Evolutionary conservation across 768 basidiomycete species (phyloP), one percentile per base, ranked within the genome.

Genomic region (Lactarius deliciosus): DNA sequence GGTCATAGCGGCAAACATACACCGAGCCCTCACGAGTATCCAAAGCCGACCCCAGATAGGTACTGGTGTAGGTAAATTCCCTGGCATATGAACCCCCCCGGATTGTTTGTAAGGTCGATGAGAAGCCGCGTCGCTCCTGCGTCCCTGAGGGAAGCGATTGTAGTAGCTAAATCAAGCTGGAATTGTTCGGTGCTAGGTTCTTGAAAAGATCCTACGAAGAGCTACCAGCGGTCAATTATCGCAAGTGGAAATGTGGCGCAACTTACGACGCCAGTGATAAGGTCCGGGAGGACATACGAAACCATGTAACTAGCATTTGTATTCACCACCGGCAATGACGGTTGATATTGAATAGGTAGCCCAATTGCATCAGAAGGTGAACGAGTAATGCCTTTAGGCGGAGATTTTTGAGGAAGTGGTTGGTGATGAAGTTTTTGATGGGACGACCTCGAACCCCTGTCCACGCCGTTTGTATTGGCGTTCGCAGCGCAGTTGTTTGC

Each of bases 121-220:
- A 88, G 72, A 9, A 88, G 75, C 34, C 78, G 80, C 0, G 79
- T 82, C 9, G 85, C 82, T 15, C 83, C 83, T 2, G 79, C 77
- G 0, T 72, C 68, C 68, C 83, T 74, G 78, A 88, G 84, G 1
- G 78, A 73, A 4, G 69, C 70, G 66, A 86, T 75, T 0, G 83
- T 79, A 10, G 81, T 74, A 2, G 77, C 78, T 0, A 80, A 77
- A 69, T 87, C 85, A 1, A 72, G 68, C 74, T 86, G 86, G 79
- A 88, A 88, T 43, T 76, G 74, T 57, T 41, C 40, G 16, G 2
- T 0, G n/a, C 60, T n/a, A 40, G 84, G 79, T 7, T 69, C 79
- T 36, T 76, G 78, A 71, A 89, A 89, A 0, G 85, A 85, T 11
- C 86, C 86, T 7, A 87, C 80, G 71, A 85, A 86, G 81, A 87